phyloP scores from a whole-genome alignment of 129 eudicot genomes.

The Helianthus annuus region HanXRQr2.0-SUNRISE NC_035436.2:37949611-37950110 shows the following conservation, averaged over 20 bases:
- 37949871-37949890: constrained; percentile 29
- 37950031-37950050: constrained; percentile 40
- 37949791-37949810: neutral
- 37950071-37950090: constrained; percentile 45
- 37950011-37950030: constrained; percentile 51
- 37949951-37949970: constrained; percentile 34
- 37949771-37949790: neutral
- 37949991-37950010: constrained; percentile 51
- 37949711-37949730: too few relatives aligned
- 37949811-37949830: neutral
- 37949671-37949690: too few relatives aligned
- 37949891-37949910: constrained; percentile 27
- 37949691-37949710: too few relatives aligned
- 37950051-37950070: constrained; percentile 40
- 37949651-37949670: too few relatives aligned
- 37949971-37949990: constrained; percentile 35
- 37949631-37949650: too few relatives aligned
- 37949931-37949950: constrained; percentile 60
- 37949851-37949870: constrained; percentile 13
- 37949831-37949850: constrained; percentile 49
- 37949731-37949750: too few relatives aligned
- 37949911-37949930: constrained; percentile 43
- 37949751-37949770: too few relatives aligned
- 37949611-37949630: too few relatives aligned
- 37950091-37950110: constrained; percentile 38